Evolutionary conservation across 2,329 filamentous ascomycete species (phyloP), one percentile per base, ranked within the genome.

Genomic region (Sclerotinia subarctica): DNA sequence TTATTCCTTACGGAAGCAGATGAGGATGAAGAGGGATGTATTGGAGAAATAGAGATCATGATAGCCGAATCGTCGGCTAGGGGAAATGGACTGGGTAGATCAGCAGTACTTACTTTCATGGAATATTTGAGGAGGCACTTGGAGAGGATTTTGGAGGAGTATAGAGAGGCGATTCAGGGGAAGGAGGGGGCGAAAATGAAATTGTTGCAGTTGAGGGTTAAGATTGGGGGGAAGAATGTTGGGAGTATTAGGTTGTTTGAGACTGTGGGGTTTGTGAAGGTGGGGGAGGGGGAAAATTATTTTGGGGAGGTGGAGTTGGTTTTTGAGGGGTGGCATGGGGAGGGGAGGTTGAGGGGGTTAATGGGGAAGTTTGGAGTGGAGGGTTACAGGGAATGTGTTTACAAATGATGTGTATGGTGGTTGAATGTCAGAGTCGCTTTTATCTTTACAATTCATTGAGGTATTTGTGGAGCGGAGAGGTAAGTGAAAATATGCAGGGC

Each of bases 1-100:
- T 82, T 97, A 47, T 97, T 98, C 76, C 80, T 98, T 0, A 87
- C 86, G 0, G 69, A 74, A 0, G 82, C 83, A 59, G 84, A 89
- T 15, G 83, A 82, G 0, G 69, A 74, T 4, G 69, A 70, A 10
- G 70, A 69, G 69, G 68, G 65, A 54, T 35, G 72, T 83, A 13
- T 90, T 4, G 93, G 91, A 32, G 93, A 96, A 76, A 79, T 97
- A 8, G 92, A 96, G 78, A 85, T 97, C 71, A 96, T 97, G 93
- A 88, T 97, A 70, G 93, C 93, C 0, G 80, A 81, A 1, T 79
- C 79, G 5, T 75, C 77, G 0, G 80, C 86, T 42, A 87, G 89
- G 32, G 82, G 89, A 0, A 80, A 82, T 10, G 93, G 93, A 0
- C 80, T 88, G 8, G 93, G 92, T 0, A 81, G 83, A 6, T 85